Evolutionary conservation across 2,329 filamentous ascomycete genomes (phyloP).

Genomic region (Conoideocrella luteorostrata): DNA sequence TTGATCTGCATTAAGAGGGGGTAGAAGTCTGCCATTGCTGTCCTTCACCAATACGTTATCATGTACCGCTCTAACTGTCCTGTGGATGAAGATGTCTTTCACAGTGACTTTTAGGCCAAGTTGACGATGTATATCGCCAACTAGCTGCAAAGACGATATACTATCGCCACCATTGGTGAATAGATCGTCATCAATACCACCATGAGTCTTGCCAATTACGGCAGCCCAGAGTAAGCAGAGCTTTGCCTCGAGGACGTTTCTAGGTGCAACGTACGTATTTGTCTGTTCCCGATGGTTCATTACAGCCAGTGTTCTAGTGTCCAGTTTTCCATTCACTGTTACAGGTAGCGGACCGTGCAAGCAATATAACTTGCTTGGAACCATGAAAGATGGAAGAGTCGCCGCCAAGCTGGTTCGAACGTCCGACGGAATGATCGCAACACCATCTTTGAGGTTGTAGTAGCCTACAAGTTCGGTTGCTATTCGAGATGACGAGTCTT

Average conservation of each 20-base stretch:
- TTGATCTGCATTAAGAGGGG: neutral
- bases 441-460: neutral
- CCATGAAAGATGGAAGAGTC: constrained; percentile 1
- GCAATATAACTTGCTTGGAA: neutral
- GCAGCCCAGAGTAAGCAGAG: constrained; percentile 1
- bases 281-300: neutral
- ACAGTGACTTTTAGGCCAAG: neutral
- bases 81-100: constrained; percentile 2
- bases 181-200: constrained; percentile 1
- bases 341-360: constrained; percentile 2
- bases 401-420: constrained; percentile 2
- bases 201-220: neutral
- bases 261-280: neutral
- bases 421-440: neutral
- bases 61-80: neutral
- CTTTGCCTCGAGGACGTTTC: neutral
- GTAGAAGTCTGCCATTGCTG: neutral
- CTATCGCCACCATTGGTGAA: neutral
- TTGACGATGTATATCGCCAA: neutral
- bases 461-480: constrained; percentile 4
- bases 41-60: neutral
- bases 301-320: neutral
- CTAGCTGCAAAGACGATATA: neutral
- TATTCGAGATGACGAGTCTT: neutral
- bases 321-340: constrained; percentile 10